Base-by-base conservation (phyloP, 768 basidiomycete genomes). In the Lentinula aciculospora region DNA sequence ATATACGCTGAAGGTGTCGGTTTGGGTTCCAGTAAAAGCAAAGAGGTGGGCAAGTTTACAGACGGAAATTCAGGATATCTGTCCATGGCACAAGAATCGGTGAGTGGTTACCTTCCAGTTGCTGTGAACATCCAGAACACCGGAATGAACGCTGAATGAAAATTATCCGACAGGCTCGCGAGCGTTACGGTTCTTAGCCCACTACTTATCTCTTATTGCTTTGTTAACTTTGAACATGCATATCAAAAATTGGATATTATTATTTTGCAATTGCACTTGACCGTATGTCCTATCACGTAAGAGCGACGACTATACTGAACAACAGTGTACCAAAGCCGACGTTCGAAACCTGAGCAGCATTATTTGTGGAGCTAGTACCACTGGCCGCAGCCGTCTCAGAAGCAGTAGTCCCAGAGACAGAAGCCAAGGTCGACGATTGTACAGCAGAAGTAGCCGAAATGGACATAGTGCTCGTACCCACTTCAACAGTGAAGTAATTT, bases 21-120 rank as follows among this genome's bases (percentile, higher is more conserved):
- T 2, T 74, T 98, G 10, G 95, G 95, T n/a, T 94, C 94, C 0
- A 86, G 88, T 67, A 96, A 94, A 74, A 92, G 86, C 59, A 90
- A 86, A 67, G 92, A 92, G 56, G 72, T 93, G 56, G 83, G 82
- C 53, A 87, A 88, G 68, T 84, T 83, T 61, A 72, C 83, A 3
- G 85, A 87, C 61, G 85, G 84, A 21, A 83, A 86, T 63, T 70
- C 81, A 37, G 85, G 83, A 60, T 91, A 90, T 69, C 83, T 88
- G 40, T 75, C 84, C 53, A 82, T 87, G 82, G 85, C 80, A 47
- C 83, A 88, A 66, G 86, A 89, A 68, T 79, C 83, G 69, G 86
- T 88, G 68, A 75, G 75, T 70, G 40, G 46, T 45, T 8, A 36
- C 53, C 46, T 34, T 27, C 13, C 9, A 19, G n/a, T 48, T 12